Evolutionary conservation across 371 early-diverging fungal genomes (phyloP).

Genomic region (Mycotypha africana): DNA sequence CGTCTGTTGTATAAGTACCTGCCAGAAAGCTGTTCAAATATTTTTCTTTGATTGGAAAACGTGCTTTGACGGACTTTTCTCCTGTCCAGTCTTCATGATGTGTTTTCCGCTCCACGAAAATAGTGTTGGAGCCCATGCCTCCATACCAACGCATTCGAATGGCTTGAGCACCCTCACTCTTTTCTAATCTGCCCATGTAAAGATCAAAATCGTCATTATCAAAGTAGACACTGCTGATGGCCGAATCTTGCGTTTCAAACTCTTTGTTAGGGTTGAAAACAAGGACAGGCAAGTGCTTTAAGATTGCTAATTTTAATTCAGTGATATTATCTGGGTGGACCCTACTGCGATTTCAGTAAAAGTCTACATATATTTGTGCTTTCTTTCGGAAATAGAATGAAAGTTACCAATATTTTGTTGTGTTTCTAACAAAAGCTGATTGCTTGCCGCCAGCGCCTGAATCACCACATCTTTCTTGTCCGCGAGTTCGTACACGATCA

Average conservation of each 20-base stretch:
- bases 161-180: constrained; percentile 92
- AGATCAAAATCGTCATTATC: constrained; percentile 94
- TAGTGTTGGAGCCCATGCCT: constrained; percentile 73
- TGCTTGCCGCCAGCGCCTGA: constrained; percentile 47
- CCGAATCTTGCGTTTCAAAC: constrained; percentile 73
- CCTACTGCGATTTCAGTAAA: no score
- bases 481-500: constrained; percentile 83
- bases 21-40: constrained; percentile 83
- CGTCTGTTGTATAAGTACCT: constrained; percentile 81
- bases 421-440: constrained; percentile 78
- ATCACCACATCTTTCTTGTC: constrained; percentile 60
- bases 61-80: constrained; percentile 92
- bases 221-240: constrained; percentile 96
- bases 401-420: constrained; percentile 90
- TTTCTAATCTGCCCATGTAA: constrained; percentile 92
- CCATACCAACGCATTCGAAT: constrained; percentile 98
- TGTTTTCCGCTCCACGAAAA: constrained; percentile 98
- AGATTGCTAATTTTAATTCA: constrained; percentile 90
- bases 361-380: no score
- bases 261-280: constrained; percentile 87
- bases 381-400: background rate
- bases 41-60: constrained; percentile 96
- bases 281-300: constrained; percentile 95
- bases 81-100: constrained; percentile 99
- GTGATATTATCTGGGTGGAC: constrained; percentile 98